Percentiles rank a stretch among this genome's conserved stretches.
These are phyloP conservation scores for Coprinopsis marcescibilis DNA, from an alignment of 768 basidiomycete species.

Conservation along the genomic window DNA sequence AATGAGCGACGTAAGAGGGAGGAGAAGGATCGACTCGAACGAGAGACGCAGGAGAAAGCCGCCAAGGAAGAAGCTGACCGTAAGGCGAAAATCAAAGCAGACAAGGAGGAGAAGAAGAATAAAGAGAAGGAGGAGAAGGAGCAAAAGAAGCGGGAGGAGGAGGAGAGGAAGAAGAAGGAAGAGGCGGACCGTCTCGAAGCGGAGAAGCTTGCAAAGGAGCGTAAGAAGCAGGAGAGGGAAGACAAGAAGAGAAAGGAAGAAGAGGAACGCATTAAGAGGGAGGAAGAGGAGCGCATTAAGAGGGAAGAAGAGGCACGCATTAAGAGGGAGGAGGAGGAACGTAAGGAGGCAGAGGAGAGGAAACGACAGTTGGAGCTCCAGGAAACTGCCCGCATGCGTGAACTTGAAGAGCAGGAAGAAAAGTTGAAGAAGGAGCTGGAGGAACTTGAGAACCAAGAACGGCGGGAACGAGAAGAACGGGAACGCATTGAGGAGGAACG, in stretches of 20 bases:
- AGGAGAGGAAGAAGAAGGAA: neutral
- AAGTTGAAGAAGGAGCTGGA: neutral
- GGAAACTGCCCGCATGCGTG: neutral
- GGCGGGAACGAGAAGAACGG: neutral
- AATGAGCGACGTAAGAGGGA: conserved; percentile 1
- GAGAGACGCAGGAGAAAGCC: neutral
- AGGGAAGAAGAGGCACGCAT: neutral
- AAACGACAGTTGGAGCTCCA: neutral
- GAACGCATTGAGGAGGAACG: too few relatives aligned
- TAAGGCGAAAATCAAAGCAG: neutral
- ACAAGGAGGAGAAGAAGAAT: neutral
- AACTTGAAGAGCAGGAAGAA: neutral
- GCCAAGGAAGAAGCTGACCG: neutral
- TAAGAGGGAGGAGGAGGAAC: neutral
- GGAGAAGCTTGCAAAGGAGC: neutral
- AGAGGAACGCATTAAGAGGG: neutral
- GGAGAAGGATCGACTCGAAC: conserved; percentile 2
- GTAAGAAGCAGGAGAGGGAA: conserved; percentile 3
- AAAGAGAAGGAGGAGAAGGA: conserved; percentile 3
- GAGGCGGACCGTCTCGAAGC: conserved; percentile 2
- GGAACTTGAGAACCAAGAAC: conserved; percentile 2
- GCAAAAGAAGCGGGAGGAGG: conserved; percentile 2
- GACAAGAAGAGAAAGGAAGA: neutral
- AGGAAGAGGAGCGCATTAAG: conserved; percentile 1
- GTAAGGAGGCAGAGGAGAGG: conserved; percentile 2